Base-by-base conservation (phyloP, 164 flowering plant genomes). In the Sextonia rubra region DNA sequence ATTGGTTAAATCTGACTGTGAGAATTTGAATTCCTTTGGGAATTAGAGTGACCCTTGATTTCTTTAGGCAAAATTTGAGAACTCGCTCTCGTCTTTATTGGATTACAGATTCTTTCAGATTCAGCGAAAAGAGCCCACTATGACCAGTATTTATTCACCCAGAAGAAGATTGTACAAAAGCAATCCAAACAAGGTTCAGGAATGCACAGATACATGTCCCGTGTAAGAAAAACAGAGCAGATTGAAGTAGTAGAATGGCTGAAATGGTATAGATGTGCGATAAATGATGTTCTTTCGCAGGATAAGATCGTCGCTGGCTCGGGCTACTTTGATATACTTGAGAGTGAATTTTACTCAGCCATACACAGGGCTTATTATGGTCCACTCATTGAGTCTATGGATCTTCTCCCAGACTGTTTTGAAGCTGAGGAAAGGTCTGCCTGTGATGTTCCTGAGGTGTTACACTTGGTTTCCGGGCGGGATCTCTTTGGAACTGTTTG, bases 191-290 rank as follows among this genome's bases (percentile, higher is more conserved):
- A 77, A 30, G 83, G 79, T 55, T 78, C 87, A 30, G 69, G 69
- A 3, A 77, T 88, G 71, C 79, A 82, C 65, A 72, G 24, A n/a
- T 85, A 84, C 66, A 75, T 78, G 72, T 77, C 91, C 29, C 74
- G 80, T 76, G 44, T 65, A 27, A 67, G 81, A 64, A 56, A 67
- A 6, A 58, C 67, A 47, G 81, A 74, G 80, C 82, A 86, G 62
- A 87, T 92, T 90, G 97, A 94, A 82, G 98, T 91, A 25, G 95
- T 94, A 32, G 97, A 94, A 69, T 94, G 98, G 98, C 73, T 94
- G 66, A 88, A 79, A 75, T 89, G 93, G 90, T 94, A 94, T 66
- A 86, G 97, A 77, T 74, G 56, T 73, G 91, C 93, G 17, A 79
- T 91, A 73, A 86, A 85, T 64, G 97, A 91, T 29, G 91, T 92